phyloP scores from a whole-genome alignment of 1,284 basidiomycete genomes.

The Cystobasidiaceae sp. region DNA sequence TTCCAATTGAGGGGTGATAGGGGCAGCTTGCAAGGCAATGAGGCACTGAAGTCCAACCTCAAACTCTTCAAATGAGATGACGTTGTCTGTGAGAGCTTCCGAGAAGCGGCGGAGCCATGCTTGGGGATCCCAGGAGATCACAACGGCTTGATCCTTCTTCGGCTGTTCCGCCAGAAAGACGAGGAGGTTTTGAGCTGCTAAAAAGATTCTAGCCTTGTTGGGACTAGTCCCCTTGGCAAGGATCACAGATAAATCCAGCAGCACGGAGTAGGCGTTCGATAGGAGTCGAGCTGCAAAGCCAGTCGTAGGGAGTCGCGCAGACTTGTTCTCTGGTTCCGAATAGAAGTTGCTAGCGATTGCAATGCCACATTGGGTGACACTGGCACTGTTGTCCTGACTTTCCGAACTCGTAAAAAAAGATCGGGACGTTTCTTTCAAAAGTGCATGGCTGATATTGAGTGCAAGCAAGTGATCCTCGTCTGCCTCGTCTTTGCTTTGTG shows the following conservation, averaged over 20 bases:
- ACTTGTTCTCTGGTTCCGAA: constrained; percentile 18
- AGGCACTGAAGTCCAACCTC: constrained; percentile 61
- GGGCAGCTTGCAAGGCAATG: constrained; percentile 56
- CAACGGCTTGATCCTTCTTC: constrained; percentile 40
- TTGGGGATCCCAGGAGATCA: constrained; percentile 42
- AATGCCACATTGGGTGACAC: background rate
- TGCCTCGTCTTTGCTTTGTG: background rate
- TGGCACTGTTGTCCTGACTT: constrained; percentile 2
- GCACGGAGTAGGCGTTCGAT: background rate
- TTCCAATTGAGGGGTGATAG: too few relatives aligned
- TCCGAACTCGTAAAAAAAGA: constrained; percentile 14
- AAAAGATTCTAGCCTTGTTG: constrained; percentile 14
- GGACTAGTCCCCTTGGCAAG: background rate
- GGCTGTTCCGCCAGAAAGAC: constrained; percentile 23
- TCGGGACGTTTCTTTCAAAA: constrained; percentile 26
- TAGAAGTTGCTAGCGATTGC: constrained; percentile 21
- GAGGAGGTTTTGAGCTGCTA: constrained; percentile 5
- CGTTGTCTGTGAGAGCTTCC: constrained; percentile 34
- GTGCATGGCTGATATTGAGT: constrained; percentile 11
- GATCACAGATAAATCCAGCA: background rate
- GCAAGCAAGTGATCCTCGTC: constrained; percentile 7
- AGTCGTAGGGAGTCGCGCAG: constrained; percentile 23
- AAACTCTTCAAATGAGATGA: constrained; percentile 55
- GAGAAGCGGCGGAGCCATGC: constrained; percentile 46
- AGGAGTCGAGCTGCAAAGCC: constrained; percentile 25